These are phyloP conservation scores for Cadophora malorum DNA, from an alignment of 2,329 filamentous ascomycete genomes.

Conservation along the genomic window DNA sequence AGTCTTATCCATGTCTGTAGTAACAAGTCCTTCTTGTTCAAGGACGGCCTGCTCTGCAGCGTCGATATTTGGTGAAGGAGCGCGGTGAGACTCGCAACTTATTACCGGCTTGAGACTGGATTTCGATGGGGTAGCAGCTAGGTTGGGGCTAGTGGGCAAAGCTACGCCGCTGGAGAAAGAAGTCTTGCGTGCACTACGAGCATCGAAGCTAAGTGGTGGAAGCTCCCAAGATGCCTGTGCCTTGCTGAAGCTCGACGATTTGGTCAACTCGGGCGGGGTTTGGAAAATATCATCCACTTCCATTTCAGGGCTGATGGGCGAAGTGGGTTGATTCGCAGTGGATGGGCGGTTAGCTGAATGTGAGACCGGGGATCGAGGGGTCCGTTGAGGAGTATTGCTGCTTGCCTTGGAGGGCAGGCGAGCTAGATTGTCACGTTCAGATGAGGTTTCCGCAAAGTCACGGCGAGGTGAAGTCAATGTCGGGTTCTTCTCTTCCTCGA, in stretches of 20 bases:
- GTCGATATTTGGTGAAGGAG: conserved; percentile 50
- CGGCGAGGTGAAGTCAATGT: conserved; percentile 18
- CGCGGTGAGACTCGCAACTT: conserved; percentile 44
- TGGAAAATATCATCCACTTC: conserved; percentile 55
- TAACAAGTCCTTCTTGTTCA: conserved; percentile 70
- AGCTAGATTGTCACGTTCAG: conserved; percentile 44
- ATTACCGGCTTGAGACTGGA: conserved; percentile 44
- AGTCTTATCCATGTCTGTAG: conserved; percentile 48
- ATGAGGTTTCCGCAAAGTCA: conserved; percentile 35
- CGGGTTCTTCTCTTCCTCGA: conserved; percentile 73
- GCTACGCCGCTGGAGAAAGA: conserved; percentile 53
- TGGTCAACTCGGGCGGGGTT: conserved; percentile 54
- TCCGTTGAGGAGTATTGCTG: conserved; percentile 46
- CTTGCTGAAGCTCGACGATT: conserved; percentile 48
- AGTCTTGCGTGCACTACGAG: conserved; percentile 47
- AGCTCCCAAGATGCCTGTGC: conserved; percentile 54
- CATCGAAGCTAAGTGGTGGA: conserved; percentile 48
- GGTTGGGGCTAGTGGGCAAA: conserved; percentile 42
- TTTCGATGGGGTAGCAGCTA: conserved; percentile 45
- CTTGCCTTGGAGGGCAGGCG: conserved; percentile 48
- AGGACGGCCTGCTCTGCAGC: conserved; percentile 72
- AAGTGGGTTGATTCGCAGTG: conserved; percentile 42
- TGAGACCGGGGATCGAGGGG: conserved; percentile 48
- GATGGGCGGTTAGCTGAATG: conserved; percentile 45
- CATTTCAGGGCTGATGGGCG: conserved; percentile 49